Base-by-base conservation (phyloP, 228 moss, liverwort and hornwort species). In the Sphagnum fallax region DNA sequence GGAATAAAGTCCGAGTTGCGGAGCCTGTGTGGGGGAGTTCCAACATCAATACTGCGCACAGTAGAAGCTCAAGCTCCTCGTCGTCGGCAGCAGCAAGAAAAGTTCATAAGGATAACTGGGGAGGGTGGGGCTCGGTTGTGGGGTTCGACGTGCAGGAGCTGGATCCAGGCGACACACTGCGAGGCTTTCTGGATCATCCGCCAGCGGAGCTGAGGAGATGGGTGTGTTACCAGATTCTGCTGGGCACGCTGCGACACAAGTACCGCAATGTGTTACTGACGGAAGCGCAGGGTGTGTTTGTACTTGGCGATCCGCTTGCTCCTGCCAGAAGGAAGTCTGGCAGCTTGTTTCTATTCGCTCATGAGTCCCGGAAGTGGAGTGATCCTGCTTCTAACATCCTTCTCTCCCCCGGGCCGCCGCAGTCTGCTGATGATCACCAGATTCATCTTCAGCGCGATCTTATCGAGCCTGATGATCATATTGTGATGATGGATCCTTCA, bases 161-260 rank as follows among this genome's bases (percentile, higher is more conserved):
- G 1, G 87, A 87, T 48, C 67, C 77, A n/a, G 63, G 69, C 69
- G 77, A 81, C 11, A 72, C 79, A 0, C 48, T 77, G 10, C 77
- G 77, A 9, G 91, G 90, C 1, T 94, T 94, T 71, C 66, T 94
- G 0, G 77, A 86, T 48, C 65, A 82, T 14, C 79, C 94, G 0
- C 75, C 84, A 0, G 86, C 84, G 1, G 70, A 77, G 63, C 81
- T 91, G 0, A 73, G 88, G 52, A 84, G 94, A 16, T 94, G 94
- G 94, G 64, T 88, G 5, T 90, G 90, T 70, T 91, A 94, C 67
- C 83, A 91, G 61, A 91, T 94, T 73, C 79, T 94, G 5, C 78
- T 94, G 1, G 94, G 94, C n/a, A 84, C 91, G 91, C 78, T 88
- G 77, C 90, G 88, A 50, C 68, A 84, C 13, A 75, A 64, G 49